Conservation (phyloP, 768 basidiomycete species). For the Serpula lacrymans region DNA sequence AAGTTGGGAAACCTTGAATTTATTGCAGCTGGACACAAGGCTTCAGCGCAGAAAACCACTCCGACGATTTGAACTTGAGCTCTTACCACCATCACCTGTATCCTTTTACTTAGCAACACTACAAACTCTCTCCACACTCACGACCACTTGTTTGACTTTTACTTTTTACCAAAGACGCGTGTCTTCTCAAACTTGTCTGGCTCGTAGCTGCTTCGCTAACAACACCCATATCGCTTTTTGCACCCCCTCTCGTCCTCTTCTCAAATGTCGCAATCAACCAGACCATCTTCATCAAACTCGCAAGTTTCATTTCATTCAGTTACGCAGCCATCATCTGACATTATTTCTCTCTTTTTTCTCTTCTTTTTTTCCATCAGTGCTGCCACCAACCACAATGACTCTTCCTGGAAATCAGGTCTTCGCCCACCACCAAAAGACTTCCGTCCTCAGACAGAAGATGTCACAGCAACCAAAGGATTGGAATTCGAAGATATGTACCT, state of each 20-base stretch:
- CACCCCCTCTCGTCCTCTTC: slow-evolving; percentile 8
- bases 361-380: slow-evolving; percentile 14
- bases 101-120: too few species aligned
- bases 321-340: too few species aligned
- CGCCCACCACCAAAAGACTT: slow-evolving; percentile 86
- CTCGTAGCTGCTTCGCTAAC: slow-evolving; percentile 14
- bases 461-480: slow-evolving; percentile 86
- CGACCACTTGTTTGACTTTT: too few species aligned
- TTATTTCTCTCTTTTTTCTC: slow-evolving; percentile 1
- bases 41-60: too few species aligned
- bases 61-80: too few species aligned
- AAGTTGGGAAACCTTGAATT: too few species aligned
- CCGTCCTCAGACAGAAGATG: slow-evolving; percentile 97
- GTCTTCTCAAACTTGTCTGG: slow-evolving; percentile 12
- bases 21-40: too few species aligned
- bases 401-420: slow-evolving; percentile 73
- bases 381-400: slow-evolving; percentile 24
- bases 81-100: too few species aligned
- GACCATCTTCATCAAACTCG: slow-evolving; percentile 31
- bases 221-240: slow-evolving; percentile 9
- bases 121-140: too few species aligned
- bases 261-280: slow-evolving; percentile 28
- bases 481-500: slow-evolving; percentile 96
- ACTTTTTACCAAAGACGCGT: slow-evolving; percentile 20
- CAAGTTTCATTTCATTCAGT: slow-evolving; percentile 13